Evolutionary conservation across 2,329 filamentous ascomycete species (phyloP), one percentile per base, ranked within the genome.

Genomic region (Alternaria dauci): DNA sequence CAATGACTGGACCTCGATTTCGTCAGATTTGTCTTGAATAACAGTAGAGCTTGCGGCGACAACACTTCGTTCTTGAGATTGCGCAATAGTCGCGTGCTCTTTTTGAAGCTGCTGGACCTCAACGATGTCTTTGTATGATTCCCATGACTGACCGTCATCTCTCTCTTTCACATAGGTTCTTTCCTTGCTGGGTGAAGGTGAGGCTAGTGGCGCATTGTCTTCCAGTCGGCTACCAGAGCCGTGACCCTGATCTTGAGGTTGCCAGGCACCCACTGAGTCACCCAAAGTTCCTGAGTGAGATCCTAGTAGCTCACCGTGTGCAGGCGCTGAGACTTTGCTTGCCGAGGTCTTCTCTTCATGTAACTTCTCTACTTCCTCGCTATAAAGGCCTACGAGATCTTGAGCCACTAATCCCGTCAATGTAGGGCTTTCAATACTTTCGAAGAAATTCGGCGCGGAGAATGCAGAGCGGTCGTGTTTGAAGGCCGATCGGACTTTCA

Each of bases 391-490:
- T 26, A 55, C n/a, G 53, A 28, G 36, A 2, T 32, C 6, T 26
- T 50, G 53, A 50, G 53, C 53, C 4, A 55, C 36, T 28, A 36
- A 8, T n/a, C 23, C 14, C 38, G n/a, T 34, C 44, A 55, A 18
- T 1, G 53, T 55, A 50, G 34, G 36, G 26, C 53, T 55, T 50
- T 23, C 53, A 18, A 55, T 55, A 26, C n/a, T 55, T 34, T 50
- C 53, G 14, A 55, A 55, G 36, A 55, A 50, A 12, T 50, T 43
- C 14, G 44, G 43, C 18, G 43, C 44, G 3, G 26, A 48, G 11
- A 55, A 34, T 18, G n/a, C 16, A 1, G 36, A 8, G 34, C 12
- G 20, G 26, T 55, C 53, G 5, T 55, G 43, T 34, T 55, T 14
- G 20, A 55, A 55, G 26, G 43, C 42, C 53, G 26, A 55, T n/a